Conservation (phyloP, 1,284 basidiomycete genomes). For the Malassezia vespertilionis region DNA sequence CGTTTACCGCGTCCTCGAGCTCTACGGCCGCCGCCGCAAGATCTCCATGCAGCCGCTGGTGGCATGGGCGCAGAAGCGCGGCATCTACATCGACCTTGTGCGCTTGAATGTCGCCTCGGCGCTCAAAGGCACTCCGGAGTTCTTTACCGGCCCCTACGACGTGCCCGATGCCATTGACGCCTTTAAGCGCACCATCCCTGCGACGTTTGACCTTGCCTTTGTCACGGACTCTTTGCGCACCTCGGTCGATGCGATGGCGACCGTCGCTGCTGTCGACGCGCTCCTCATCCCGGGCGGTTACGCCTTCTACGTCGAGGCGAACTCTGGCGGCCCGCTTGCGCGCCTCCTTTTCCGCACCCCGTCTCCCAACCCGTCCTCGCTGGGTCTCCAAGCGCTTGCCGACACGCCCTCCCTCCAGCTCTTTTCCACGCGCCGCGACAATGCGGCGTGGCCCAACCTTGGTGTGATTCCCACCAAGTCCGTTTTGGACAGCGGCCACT, state of each 20-base stretch:
- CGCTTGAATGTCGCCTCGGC: slow-evolving; percentile 13
- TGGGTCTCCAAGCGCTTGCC: slow-evolving; percentile 5
- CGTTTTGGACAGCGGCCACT: not conserved
- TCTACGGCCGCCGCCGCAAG: slow-evolving; percentile 18
- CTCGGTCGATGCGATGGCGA: not conserved
- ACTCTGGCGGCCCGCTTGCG: slow-evolving; percentile 1
- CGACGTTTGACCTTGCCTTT: slow-evolving; percentile 11
- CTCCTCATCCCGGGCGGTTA: slow-evolving; percentile 15
- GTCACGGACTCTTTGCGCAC: slow-evolving; percentile 7
- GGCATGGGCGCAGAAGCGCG: slow-evolving; percentile 10
- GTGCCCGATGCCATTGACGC: slow-evolving; percentile 4
- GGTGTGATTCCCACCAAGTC: not conserved
- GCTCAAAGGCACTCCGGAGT: slow-evolving; percentile 6
- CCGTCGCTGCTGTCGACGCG: slow-evolving; percentile 1
- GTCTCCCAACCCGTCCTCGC: not conserved
- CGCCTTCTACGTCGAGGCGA: slow-evolving; percentile 10
- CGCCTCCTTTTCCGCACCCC: slow-evolving; percentile 2
- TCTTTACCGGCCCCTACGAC: slow-evolving; percentile 17
- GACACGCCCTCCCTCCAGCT: slow-evolving; percentile 10
- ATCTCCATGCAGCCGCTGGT: slow-evolving; percentile 12
- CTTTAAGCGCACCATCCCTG: slow-evolving; percentile 10
- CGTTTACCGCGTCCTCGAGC: slow-evolving; percentile 17
- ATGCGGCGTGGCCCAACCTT: slow-evolving; percentile 10
- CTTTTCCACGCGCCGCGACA: not conserved
- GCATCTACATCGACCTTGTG: slow-evolving; percentile 15